phyloP scores from a whole-genome alignment of 2,329 filamentous ascomycete genomes.

The Mollisia scopiformis region DNA sequence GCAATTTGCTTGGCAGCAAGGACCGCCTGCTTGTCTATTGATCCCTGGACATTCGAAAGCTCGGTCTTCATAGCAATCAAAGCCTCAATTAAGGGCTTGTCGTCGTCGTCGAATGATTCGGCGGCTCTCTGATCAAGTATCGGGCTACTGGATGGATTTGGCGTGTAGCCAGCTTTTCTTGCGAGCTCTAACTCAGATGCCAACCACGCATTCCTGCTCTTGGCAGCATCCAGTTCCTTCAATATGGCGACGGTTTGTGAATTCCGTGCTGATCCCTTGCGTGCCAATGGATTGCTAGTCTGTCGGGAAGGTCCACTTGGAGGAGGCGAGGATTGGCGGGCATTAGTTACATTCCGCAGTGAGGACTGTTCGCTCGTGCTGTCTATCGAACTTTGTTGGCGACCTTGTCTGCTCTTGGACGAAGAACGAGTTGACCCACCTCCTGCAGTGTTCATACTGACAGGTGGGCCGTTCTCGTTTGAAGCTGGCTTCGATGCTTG shows the following conservation, averaged over 20 bases:
- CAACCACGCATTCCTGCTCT: conserved; percentile 94
- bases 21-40: conserved; percentile 86
- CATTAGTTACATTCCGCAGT: conserved; percentile 44
- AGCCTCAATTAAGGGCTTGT: conserved; percentile 89
- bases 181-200: conserved; percentile 92
- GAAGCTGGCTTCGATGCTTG: conserved; percentile 39
- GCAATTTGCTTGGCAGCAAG: conserved; percentile 87
- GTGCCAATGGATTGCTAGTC: conserved; percentile 59
- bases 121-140: conserved; percentile 75
- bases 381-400: conserved; percentile 69
- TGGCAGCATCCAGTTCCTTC: conserved; percentile 83
- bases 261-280: conserved; percentile 63
- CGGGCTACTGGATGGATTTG: conserved; percentile 70
- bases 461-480: conserved; percentile 30
- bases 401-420: conserved; percentile 55
- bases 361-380: conserved; percentile 61
- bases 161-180: conserved; percentile 83
- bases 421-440: conserved; percentile 41
- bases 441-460: conserved; percentile 23
- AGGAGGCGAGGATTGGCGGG: conserved; percentile 59
- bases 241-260: conserved; percentile 68
- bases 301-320: conserved; percentile 54
- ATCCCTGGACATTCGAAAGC: conserved; percentile 83
- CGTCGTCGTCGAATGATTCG: conserved; percentile 87
- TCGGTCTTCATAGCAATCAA: conserved; percentile 90